Conservation (phyloP, 148 eudicot genomes). For the Limonium bicolor region DNA sequence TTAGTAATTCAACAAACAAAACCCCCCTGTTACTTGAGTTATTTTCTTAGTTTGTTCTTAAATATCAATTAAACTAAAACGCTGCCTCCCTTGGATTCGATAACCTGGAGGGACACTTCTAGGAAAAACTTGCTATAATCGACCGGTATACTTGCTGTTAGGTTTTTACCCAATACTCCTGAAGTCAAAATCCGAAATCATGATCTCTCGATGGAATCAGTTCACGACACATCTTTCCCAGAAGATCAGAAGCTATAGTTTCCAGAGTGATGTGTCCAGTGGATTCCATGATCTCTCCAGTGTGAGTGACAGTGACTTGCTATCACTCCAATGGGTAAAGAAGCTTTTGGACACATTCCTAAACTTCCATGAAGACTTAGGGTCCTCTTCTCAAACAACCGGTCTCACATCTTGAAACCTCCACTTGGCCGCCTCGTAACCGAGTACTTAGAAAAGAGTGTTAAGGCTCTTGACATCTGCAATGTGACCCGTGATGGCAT, state of each 20-base stretch:
- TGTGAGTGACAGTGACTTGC: slow-evolving; percentile 33
- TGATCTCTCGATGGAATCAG: slow-evolving; percentile 25
- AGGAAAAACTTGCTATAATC: too few relatives aligned
- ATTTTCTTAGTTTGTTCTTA: too few relatives aligned
- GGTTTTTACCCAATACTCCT: too few relatives aligned
- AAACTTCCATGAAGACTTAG: slow-evolving; percentile 40
- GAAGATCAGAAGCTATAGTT: slow-evolving; percentile 18
- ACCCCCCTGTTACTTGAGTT: too few relatives aligned
- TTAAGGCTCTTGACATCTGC: slow-evolving; percentile 56
- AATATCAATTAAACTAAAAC: too few relatives aligned
- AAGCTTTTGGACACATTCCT: slow-evolving; percentile 31
- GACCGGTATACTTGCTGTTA: too few relatives aligned
- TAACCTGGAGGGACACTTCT: too few relatives aligned
- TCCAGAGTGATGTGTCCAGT: slow-evolving; percentile 20
- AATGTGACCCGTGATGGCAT: slow-evolving; percentile 60
- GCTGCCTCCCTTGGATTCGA: too few relatives aligned
- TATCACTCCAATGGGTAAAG: slow-evolving; percentile 37
- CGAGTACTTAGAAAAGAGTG: slow-evolving; percentile 35
- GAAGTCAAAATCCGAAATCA: too few relatives aligned
- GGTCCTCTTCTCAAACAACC: slow-evolving; percentile 21
- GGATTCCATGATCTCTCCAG: slow-evolving; percentile 28
- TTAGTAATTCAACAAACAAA: too few relatives aligned
- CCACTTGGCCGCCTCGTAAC: slow-evolving; percentile 30
- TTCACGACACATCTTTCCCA: slow-evolving; percentile 14
- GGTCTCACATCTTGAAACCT: slow-evolving; percentile 20